These are phyloP conservation scores for Proliferodiscus dingleyae DNA, from an alignment of 2,329 filamentous ascomycete species.

Conservation along the genomic window DNA sequence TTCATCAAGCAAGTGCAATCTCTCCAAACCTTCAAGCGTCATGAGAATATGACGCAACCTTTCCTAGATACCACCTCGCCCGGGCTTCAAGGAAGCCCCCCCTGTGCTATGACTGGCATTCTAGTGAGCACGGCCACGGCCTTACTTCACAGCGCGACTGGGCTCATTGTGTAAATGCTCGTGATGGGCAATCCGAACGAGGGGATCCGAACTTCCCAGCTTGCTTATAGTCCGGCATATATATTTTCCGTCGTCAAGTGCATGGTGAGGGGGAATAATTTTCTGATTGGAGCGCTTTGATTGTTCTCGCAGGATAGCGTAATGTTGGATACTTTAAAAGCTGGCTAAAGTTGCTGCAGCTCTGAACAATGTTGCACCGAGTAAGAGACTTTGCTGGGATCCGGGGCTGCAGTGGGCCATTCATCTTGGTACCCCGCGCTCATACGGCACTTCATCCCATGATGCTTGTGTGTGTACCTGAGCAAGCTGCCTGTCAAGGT, in stretches of 20 bases:
- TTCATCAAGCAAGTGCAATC: too few species aligned
- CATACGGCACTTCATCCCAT: conserved; percentile 2
- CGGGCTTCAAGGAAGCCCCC: too few species aligned
- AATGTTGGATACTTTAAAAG: not conserved
- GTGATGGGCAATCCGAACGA: too few species aligned
- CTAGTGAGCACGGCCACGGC: too few species aligned
- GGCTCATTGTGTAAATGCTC: too few species aligned
- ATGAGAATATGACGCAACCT: too few species aligned
- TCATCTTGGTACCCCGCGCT: conserved; percentile 6
- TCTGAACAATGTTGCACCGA: conserved; percentile 7
- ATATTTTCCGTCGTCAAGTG: not conserved
- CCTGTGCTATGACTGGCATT: too few species aligned
- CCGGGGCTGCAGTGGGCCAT: not conserved
- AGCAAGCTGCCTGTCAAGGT: conserved; percentile 8
- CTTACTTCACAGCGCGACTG: too few species aligned
- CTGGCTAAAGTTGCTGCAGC: conserved; percentile 1
- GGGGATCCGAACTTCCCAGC: too few species aligned
- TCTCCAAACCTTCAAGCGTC: too few species aligned
- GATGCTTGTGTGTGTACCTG: conserved; percentile 4
- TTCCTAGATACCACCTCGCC: too few species aligned
- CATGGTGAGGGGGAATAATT: not conserved
- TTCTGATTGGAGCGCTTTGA: conserved; percentile 13
- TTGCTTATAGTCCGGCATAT: not conserved
- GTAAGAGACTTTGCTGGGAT: not conserved
- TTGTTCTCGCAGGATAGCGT: conserved; percentile 4